Conservation (phyloP, 129 eudicot species). For the Chrysanthemum seticuspe region DNA sequence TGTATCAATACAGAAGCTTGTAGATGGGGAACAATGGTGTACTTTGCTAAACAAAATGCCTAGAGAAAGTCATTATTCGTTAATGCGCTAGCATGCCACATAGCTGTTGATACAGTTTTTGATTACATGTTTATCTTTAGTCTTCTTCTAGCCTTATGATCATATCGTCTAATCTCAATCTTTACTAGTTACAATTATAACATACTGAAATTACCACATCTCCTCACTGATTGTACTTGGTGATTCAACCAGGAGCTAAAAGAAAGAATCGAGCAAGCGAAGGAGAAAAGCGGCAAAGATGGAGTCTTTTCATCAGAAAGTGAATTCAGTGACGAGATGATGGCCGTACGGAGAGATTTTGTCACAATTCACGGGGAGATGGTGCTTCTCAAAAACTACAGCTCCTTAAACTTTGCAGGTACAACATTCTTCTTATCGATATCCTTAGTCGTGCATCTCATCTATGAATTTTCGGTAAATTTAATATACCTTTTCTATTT, state of each 20-base stretch:
- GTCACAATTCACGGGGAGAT: conserved; percentile 84
- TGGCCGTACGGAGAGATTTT: conserved; percentile 75
- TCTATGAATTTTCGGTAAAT: background rate
- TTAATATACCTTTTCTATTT: conserved; percentile 12
- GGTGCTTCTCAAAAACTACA: conserved; percentile 94
- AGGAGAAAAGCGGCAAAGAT: conserved; percentile 43
- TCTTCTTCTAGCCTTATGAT: background rate
- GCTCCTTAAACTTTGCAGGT: conserved; percentile 97
- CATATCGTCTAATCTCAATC: background rate
- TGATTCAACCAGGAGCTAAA: conserved; percentile 49
- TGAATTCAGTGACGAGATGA: conserved; percentile 61
- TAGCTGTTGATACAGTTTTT: background rate
- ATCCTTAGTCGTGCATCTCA: background rate
- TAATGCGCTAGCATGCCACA: background rate
- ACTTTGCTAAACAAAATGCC: background rate
- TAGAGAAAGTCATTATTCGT: background rate
- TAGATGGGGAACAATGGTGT: conserved; percentile 2
- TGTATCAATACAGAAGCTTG: background rate
- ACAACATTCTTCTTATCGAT: background rate
- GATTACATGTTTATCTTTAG: background rate
- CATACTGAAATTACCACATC: background rate
- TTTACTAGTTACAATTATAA: background rate
- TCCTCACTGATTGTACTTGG: conserved; percentile 15
- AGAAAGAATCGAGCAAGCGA: conserved; percentile 64
- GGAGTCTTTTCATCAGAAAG: conserved; percentile 59